Conservation (phyloP, 805 yeast species). For the Zygoascus ofunaensis region DNA sequence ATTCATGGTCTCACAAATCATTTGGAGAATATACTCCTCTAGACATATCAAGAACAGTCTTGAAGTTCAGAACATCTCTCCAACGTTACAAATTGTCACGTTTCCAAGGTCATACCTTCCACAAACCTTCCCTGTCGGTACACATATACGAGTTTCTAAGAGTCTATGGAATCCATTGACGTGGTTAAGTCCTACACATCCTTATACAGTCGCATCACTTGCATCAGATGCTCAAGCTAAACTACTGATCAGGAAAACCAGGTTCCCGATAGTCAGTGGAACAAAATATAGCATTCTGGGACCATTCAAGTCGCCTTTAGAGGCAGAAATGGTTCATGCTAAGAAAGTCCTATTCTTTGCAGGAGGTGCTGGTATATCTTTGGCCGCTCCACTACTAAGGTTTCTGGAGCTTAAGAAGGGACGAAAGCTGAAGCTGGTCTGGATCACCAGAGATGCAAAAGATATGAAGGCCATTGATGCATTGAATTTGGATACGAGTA, state of each 20-base stretch:
- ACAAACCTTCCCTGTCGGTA: constrained; percentile 35
- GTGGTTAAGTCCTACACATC: constrained; percentile 35
- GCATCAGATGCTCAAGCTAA: constrained; percentile 37
- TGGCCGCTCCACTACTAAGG: constrained; percentile 73
- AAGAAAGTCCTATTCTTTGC: constrained; percentile 42
- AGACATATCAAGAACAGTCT: constrained; percentile 11
- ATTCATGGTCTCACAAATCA: constrained; percentile 51
- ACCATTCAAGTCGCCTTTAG: constrained; percentile 24
- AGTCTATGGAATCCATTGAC: constrained; percentile 27
- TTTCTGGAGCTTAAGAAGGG: constrained; percentile 66
- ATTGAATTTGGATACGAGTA: constrained; percentile 38
- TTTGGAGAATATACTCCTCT: constrained; percentile 36
- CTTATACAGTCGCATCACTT: constrained; percentile 44
- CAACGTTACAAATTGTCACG: constrained; percentile 39
- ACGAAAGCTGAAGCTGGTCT: constrained; percentile 58
- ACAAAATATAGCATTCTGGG: constrained; percentile 32
- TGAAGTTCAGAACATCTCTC: constrained; percentile 33
- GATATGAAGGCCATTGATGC: constrained; percentile 73
- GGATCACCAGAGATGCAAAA: constrained; percentile 76
- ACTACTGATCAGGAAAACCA: constrained; percentile 33
- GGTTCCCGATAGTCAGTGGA: constrained; percentile 14
- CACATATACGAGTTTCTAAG: constrained; percentile 34
- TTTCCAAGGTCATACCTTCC: constrained; percentile 39
- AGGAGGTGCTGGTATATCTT: constrained; percentile 77
- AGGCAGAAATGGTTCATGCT: constrained; percentile 36